Conservation (phyloP, 108 stramenopile species). For the Bacterosira constricta region DNA sequence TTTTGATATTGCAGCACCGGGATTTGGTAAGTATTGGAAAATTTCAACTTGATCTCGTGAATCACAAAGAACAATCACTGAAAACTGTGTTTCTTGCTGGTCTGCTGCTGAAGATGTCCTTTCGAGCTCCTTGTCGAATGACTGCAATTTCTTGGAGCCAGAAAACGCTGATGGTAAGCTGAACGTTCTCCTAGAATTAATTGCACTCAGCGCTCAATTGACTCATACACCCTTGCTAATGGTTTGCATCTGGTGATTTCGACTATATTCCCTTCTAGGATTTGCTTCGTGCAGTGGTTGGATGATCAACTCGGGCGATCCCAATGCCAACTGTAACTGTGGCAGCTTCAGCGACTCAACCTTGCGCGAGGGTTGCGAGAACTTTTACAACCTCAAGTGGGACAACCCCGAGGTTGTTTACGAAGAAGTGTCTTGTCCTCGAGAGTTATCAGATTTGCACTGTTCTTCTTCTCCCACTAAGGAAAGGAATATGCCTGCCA, state of each 20-base stretch:
- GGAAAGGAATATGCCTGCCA: constrained; percentile 26
- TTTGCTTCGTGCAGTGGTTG: background rate
- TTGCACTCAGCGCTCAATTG: background rate
- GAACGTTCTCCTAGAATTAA: background rate
- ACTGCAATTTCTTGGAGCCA: constrained; percentile 23
- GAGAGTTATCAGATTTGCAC: constrained; percentile 33
- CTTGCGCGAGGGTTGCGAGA: constrained; percentile 7
- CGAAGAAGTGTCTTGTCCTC: constrained; percentile 54
- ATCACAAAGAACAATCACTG: too few relatives aligned
- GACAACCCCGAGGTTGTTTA: constrained; percentile 47
- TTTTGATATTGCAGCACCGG: constrained; percentile 59
- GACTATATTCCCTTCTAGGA: background rate
- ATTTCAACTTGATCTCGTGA: too few relatives aligned
- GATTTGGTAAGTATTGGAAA: constrained; percentile 46
- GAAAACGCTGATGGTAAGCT: constrained; percentile 18
- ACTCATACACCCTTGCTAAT: too few relatives aligned
- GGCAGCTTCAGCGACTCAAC: background rate
- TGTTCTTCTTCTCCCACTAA: constrained; percentile 21
- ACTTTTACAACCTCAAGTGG: constrained; percentile 50
- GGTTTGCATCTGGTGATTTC: too few relatives aligned
- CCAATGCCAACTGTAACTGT: constrained; percentile 1
- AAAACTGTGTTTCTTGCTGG: too few relatives aligned
- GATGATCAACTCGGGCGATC: background rate
- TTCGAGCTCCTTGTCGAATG: too few relatives aligned
- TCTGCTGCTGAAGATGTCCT: too few relatives aligned